Percentiles rank a stretch among this genome's conserved stretches.
Conservation (phyloP, 2,329 filamentous ascomycete species). For the Stachybotrys chlorohalonatus region DNA sequence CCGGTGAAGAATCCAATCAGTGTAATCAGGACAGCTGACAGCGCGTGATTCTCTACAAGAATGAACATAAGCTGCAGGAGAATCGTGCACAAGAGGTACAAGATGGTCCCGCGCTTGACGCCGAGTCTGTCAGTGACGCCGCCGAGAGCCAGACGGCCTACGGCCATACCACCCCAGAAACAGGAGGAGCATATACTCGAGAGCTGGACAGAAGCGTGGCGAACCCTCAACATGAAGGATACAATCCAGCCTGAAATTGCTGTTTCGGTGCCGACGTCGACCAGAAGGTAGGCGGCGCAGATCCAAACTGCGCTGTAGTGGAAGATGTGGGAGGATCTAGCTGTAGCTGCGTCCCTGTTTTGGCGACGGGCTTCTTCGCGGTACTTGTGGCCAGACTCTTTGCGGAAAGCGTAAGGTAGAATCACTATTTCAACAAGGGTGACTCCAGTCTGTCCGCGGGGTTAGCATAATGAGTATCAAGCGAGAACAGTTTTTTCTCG, state of each 20-base stretch:
- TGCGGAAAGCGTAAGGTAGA: neutral
- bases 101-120: neutral
- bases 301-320: conserved; percentile 26
- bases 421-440: neutral
- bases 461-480: neutral
- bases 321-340: conserved; percentile 15
- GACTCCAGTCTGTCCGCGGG: neutral
- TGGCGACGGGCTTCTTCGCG: neutral
- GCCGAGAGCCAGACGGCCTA: conserved; percentile 25
- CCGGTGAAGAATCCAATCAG: neutral
- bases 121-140: conserved; percentile 20
- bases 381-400: neutral
- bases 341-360: neutral
- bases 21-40: neutral
- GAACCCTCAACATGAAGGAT: conserved; percentile 32
- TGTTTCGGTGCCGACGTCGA: conserved; percentile 34
- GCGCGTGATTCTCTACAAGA: neutral
- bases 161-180: conserved; percentile 34
- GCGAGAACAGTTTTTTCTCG: neutral
- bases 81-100: neutral
- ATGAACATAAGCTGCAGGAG: neutral
- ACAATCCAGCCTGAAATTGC: conserved; percentile 36
- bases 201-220: conserved; percentile 22
- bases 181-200: conserved; percentile 30
- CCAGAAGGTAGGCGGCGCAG: conserved; percentile 31